These are phyloP conservation scores for Vigna hirtella DNA, from an alignment of 306 rosid species.

Conservation along the genomic window DNA sequence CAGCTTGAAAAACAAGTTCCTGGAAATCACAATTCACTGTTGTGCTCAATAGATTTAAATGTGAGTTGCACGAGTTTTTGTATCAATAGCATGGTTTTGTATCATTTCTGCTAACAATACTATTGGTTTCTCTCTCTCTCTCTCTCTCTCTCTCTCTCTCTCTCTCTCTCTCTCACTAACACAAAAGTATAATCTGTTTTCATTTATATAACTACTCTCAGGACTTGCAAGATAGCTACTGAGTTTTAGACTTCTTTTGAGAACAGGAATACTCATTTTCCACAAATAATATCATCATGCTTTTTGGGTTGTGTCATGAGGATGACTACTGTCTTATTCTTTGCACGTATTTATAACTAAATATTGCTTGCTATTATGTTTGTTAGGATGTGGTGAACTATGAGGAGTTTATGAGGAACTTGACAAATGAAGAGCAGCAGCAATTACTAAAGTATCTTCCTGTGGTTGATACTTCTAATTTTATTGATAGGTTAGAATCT, in stretches of 20 bases:
- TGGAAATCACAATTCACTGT: constrained; percentile 74
- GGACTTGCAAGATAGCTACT: constrained; percentile 14
- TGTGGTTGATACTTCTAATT: constrained; percentile 63
- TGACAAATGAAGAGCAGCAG: constrained; percentile 91
- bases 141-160: not conserved
- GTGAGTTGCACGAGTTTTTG: constrained; percentile 65
- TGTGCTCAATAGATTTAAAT: constrained; percentile 67
- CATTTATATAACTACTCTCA: constrained; percentile 20
- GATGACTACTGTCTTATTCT: constrained; percentile 10
- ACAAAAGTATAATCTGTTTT: not conserved
- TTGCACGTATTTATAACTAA: constrained; percentile 8
- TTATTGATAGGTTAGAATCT: constrained; percentile 75
- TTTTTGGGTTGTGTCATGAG: constrained; percentile 8
- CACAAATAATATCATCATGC: constrained; percentile 29
- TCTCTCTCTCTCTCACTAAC: not conserved
- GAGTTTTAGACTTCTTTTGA: constrained; percentile 16
- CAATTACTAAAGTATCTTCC: constrained; percentile 80
- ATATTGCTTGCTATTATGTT: constrained; percentile 37
- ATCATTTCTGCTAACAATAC: not conserved
- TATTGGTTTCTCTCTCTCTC: not conserved
- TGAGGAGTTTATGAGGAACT: constrained; percentile 75
- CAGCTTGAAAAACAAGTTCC: constrained; percentile 71
- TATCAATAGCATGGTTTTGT: not conserved
- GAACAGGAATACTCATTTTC: not conserved
- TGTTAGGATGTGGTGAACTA: constrained; percentile 77